These are phyloP conservation scores for Lodderomyces metapsilosis DNA, from an alignment of 1,139 yeast genomes.

Conservation along the genomic window DNA sequence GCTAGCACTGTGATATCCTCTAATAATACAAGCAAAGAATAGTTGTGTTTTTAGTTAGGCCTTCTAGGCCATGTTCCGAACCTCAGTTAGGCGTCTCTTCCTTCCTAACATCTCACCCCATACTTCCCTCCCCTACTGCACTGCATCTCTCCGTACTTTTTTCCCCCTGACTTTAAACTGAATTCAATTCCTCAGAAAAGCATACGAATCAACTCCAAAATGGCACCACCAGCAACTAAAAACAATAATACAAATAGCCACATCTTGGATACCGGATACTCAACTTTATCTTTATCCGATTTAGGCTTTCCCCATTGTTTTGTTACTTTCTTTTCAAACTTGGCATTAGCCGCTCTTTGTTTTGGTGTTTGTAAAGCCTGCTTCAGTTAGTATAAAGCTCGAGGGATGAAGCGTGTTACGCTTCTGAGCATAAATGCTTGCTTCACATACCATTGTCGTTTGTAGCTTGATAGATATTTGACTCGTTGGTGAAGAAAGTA, in stretches of 20 bases:
- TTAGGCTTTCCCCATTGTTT: conserved; percentile 65
- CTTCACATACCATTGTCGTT: conserved; percentile 1
- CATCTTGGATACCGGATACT: conserved; percentile 51
- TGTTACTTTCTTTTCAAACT: conserved; percentile 72
- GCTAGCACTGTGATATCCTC: background rate
- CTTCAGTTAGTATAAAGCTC: background rate
- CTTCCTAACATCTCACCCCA: background rate
- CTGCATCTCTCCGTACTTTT: background rate
- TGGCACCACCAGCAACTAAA: conserved; percentile 79
- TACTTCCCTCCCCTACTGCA: background rate
- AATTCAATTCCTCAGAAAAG: conserved; percentile 32
- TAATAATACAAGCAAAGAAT: background rate
- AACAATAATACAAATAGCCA: conserved; percentile 67
- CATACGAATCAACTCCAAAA: conserved; percentile 62
- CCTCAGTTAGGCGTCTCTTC: background rate
- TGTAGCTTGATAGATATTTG: background rate
- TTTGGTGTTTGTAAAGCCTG: conserved; percentile 68
- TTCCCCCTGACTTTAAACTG: too few relatives aligned
- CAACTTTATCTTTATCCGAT: conserved; percentile 26
- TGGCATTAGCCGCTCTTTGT: conserved; percentile 82
- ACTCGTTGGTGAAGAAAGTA: background rate
- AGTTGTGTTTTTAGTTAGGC: background rate
- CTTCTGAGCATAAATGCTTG: background rate
- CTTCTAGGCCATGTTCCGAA: background rate
- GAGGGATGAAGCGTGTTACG: background rate